Percentiles rank a stretch among this genome's conserved stretches.
Conservation (phyloP, 148 eudicot genomes). For the Rhododendron henanense region DNA sequence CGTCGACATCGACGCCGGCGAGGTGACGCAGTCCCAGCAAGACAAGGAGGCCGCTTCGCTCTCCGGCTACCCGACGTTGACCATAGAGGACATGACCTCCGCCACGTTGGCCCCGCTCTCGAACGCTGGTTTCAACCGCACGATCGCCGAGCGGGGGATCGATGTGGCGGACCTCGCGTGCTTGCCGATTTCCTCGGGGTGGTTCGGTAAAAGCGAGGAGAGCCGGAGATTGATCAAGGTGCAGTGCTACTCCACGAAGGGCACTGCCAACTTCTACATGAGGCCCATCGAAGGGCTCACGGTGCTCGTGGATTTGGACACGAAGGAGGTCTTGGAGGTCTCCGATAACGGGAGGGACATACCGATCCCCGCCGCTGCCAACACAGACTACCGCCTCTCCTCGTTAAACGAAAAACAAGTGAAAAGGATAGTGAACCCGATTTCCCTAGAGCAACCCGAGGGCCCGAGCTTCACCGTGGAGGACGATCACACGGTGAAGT, state of each 20-base stretch:
- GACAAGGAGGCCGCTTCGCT: conserved; percentile 21
- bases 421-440: conserved; percentile 54
- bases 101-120: conserved; percentile 61
- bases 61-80: conserved; percentile 87
- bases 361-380: conserved; percentile 72
- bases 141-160: conserved; percentile 66
- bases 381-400: conserved; percentile 77
- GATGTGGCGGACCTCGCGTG: conserved; percentile 75
- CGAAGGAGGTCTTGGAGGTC: conserved; percentile 58
- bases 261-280: conserved; percentile 93
- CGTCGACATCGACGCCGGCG: conserved; percentile 44
- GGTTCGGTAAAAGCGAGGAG: conserved; percentile 81
- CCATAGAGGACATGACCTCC: conserved; percentile 77
- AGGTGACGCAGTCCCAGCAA: conserved; percentile 22
- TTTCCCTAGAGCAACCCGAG: conserved; percentile 81
- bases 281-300: conserved; percentile 94
- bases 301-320: conserved; percentile 75
- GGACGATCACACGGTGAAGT: conserved; percentile 60
- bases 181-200: conserved; percentile 77
- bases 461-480: conserved; percentile 76
- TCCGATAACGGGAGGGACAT: conserved; percentile 56
- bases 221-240: conserved; percentile 69
- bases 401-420: conserved; percentile 28
- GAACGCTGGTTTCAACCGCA: conserved; percentile 65
- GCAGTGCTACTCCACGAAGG: conserved; percentile 71